These are phyloP conservation scores for Teratosphaeria viscida DNA, from an alignment of 2,329 filamentous ascomycete species.

Conservation along the genomic window DNA sequence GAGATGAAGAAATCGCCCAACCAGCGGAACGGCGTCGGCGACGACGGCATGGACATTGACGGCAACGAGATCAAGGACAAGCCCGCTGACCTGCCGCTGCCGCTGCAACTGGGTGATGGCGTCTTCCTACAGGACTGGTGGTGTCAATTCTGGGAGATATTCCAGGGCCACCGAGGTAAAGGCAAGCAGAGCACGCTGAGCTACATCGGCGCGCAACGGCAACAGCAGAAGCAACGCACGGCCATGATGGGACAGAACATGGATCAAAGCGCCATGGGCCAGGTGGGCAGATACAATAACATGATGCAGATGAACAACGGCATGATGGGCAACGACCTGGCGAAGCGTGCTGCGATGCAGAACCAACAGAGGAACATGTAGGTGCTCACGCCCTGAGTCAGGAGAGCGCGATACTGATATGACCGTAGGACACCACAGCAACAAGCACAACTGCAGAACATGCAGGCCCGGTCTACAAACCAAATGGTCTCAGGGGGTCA, in stretches of 20 bases:
- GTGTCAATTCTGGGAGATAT: slow-evolving; percentile 94
- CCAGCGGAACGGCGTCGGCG: slow-evolving; percentile 51
- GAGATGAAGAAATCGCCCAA: slow-evolving; percentile 50
- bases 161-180: slow-evolving; percentile 61
- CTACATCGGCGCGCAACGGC: slow-evolving; percentile 50
- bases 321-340: slow-evolving; percentile 36
- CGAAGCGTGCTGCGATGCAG: slow-evolving; percentile 12
- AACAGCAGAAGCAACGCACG: slow-evolving; percentile 57
- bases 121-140: slow-evolving; percentile 98
- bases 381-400: slow-evolving; percentile 1
- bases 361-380: slow-evolving; percentile 15
- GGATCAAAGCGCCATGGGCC: slow-evolving; percentile 39
- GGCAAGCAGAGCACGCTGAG: slow-evolving; percentile 41
- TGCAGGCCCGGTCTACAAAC: slow-evolving; percentile 42
- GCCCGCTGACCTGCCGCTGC: slow-evolving; percentile 68
- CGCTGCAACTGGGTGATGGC: slow-evolving; percentile 58
- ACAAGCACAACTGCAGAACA: slow-evolving; percentile 39
- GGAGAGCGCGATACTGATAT: not conserved
- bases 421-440: slow-evolving; percentile 18
- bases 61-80: slow-evolving; percentile 69
- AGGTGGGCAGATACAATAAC: slow-evolving; percentile 49
- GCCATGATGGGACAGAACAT: slow-evolving; percentile 59
- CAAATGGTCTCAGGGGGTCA: slow-evolving; percentile 53
- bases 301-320: slow-evolving; percentile 29
- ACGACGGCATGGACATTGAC: slow-evolving; percentile 68